Conservation (phyloP, 495 filamentous ascomycete genomes). For the Evansstolkia leycettana region DNA sequence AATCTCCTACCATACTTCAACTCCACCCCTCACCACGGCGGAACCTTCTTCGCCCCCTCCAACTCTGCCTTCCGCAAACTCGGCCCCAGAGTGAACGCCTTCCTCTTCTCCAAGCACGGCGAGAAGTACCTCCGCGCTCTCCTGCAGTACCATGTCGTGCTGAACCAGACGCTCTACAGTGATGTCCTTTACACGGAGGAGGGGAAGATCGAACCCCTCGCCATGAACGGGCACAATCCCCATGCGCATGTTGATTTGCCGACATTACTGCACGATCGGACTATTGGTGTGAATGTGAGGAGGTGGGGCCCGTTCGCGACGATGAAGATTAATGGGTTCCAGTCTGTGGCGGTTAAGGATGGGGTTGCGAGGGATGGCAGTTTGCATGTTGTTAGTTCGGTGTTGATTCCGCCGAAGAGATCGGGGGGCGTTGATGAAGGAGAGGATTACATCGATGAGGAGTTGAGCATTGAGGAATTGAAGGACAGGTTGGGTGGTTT, state of each 20-base stretch:
- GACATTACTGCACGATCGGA: slow-evolving; percentile 47
- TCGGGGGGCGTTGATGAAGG: slow-evolving; percentile 16
- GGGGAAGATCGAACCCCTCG: slow-evolving; percentile 6
- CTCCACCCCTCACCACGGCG: slow-evolving; percentile 34
- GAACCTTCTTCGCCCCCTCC: slow-evolving; percentile 63
- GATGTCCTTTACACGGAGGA: slow-evolving; percentile 37
- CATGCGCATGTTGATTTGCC: slow-evolving; percentile 47
- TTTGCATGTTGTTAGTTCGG: slow-evolving; percentile 55
- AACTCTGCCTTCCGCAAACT: slow-evolving; percentile 66
- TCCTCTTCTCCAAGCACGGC: slow-evolving; percentile 63
- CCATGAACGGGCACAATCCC: too few species aligned
- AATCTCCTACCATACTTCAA: slow-evolving; percentile 41
- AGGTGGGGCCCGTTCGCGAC: slow-evolving; percentile 45
- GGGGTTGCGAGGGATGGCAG: slow-evolving; percentile 61
- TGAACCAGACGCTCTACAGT: slow-evolving; percentile 65
- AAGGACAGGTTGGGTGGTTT: slow-evolving; percentile 39
- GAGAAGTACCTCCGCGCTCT: slow-evolving; percentile 58
- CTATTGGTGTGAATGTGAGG: slow-evolving; percentile 53
- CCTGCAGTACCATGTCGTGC: slow-evolving; percentile 66
- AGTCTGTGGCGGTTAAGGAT: slow-evolving; percentile 48
- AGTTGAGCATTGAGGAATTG: slow-evolving; percentile 54
- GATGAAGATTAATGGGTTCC: slow-evolving; percentile 69
- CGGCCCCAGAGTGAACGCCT: slow-evolving; percentile 56
- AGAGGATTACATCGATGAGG: slow-evolving; percentile 28
- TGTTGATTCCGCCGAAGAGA: slow-evolving; percentile 63